A percentile compares a stretch with the other conserved stretches of the same genome.
These are phyloP conservation scores for Magnolia sinica DNA, from an alignment of 164 flowering plant species.

Conservation along the genomic window DNA sequence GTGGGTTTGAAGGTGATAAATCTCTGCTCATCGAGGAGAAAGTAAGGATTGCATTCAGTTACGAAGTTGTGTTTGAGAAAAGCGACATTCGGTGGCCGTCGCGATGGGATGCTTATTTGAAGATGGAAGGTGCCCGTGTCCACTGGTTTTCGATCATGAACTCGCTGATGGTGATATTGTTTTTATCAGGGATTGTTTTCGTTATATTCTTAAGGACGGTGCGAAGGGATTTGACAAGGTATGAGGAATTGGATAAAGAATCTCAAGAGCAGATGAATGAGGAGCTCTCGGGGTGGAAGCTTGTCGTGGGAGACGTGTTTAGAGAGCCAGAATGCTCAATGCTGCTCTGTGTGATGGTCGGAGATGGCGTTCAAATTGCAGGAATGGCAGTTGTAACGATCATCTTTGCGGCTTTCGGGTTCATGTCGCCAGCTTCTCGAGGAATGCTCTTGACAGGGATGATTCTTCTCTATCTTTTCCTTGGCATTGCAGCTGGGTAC, in stretches of 20 bases:
- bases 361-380: slow-evolving; percentile 37
- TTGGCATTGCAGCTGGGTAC: slow-evolving; percentile 39
- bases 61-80: slow-evolving; percentile 51
- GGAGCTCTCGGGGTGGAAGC: slow-evolving; percentile 75
- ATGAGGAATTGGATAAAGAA: slow-evolving; percentile 61
- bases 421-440: slow-evolving; percentile 46
- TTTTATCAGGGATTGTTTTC: slow-evolving; percentile 55
- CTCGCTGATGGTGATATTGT: slow-evolving; percentile 56
- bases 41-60: slow-evolving; percentile 34
- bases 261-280: slow-evolving; percentile 74
- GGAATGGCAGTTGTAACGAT: slow-evolving; percentile 43
- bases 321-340: slow-evolving; percentile 36
- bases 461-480: slow-evolving; percentile 36
- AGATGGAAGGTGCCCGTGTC: slow-evolving; percentile 56
- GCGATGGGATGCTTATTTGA: slow-evolving; percentile 60
- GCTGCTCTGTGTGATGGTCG: slow-evolving; percentile 39
- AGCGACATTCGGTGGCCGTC: slow-evolving; percentile 52
- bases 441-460: slow-evolving; percentile 41
- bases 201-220: slow-evolving; percentile 47
- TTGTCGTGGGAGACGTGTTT: slow-evolving; percentile 67
- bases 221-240: slow-evolving; percentile 42
- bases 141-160: slow-evolving; percentile 64
- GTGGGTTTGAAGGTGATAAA: slow-evolving; percentile 9
- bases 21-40: slow-evolving; percentile 22
- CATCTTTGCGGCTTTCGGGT: slow-evolving; percentile 39